Evolutionary conservation across 352 stramenopile genomes (phyloP).

Genomic region (Globisporangium emineosum): DNA sequence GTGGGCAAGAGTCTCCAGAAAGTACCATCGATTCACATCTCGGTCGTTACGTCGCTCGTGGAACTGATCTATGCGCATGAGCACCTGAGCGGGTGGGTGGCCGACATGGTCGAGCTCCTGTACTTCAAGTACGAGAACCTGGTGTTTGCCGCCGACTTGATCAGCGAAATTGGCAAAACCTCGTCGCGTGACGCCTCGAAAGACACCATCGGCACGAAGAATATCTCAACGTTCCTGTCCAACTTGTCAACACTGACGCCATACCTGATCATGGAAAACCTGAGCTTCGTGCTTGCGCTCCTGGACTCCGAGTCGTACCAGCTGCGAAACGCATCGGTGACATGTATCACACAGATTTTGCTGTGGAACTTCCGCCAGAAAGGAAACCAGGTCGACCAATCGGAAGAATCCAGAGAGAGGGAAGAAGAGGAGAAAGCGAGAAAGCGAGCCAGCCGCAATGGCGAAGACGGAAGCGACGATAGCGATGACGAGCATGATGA

Average conservation of each 20-base stretch:
- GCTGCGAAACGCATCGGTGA: slow-evolving; percentile 67
- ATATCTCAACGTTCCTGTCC: slow-evolving; percentile 72
- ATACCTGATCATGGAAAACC: slow-evolving; percentile 67
- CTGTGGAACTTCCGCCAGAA: slow-evolving; percentile 72
- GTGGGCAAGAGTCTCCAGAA: slow-evolving; percentile 58
- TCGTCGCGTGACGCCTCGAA: slow-evolving; percentile 66
- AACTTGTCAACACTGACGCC: slow-evolving; percentile 60
- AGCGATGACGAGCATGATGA: slow-evolving; percentile 22
- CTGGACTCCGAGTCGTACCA: slow-evolving; percentile 78
- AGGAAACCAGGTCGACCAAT: slow-evolving; percentile 20
- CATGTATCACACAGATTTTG: slow-evolving; percentile 73
- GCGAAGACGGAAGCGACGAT: slow-evolving; percentile 14
- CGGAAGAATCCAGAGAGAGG: slow-evolving; percentile 8
- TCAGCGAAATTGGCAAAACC: slow-evolving; percentile 77
- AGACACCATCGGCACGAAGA: slow-evolving; percentile 64
- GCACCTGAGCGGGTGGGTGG: slow-evolving; percentile 53
- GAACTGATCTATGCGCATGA: slow-evolving; percentile 75
- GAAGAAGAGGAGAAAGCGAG: slow-evolving; percentile 9
- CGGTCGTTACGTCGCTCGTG: slow-evolving; percentile 64
- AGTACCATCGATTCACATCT: slow-evolving; percentile 65
- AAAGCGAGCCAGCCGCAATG: slow-evolving; percentile 13
- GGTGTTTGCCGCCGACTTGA: slow-evolving; percentile 64
- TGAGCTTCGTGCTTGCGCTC: slow-evolving; percentile 73
- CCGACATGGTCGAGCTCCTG: slow-evolving; percentile 60
- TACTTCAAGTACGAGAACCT: slow-evolving; percentile 61